Base-by-base conservation (phyloP, 129 eudicot genomes). In the Erigeron canadensis region DNA sequence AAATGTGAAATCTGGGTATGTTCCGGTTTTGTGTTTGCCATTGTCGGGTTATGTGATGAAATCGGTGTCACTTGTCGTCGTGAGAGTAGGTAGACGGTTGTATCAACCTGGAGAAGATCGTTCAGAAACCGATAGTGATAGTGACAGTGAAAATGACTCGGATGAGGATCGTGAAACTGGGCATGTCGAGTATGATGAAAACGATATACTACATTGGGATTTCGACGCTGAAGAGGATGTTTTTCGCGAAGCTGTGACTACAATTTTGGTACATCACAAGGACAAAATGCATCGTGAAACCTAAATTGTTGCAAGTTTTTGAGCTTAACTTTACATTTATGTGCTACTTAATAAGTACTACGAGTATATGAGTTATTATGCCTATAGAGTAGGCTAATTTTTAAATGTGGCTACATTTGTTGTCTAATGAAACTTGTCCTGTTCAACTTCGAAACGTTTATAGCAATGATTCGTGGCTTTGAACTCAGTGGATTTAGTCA, bases 201-300 rank as follows among this genome's bases (percentile, higher is more conserved):
- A 61, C 10, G 75, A 67, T 37, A 76, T 76, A 46, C 1, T 68
- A 10, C 59, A 76, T 68, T 76, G 80, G 80, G 80, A 76, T 11
- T 76, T 28, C 13, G 75, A 76, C n/a, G 21, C 62, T 2, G 80
- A 68, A 38, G 80, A 76, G 28, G 43, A 76, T 5, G 80, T 67
- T 34, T 76, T 76, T 38, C 62, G 75, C 2, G 80, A 76, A 59
- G 75, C 80, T 19, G 80, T 76, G 8, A 76, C 75, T 68, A 44
- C 44, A 11, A 76, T 76, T 76, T 68, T 76, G 80, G 45, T 76
- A 46, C 37, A 76, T 68, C 80, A 76, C 38, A 76, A 67, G 68
- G 80, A 68, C 51, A 76, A 76, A 69, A 76, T 76, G 80, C 74
- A 60, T 48, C 75, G 80, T 46, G 80, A 76, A 40, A 76, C 80